Conservation (phyloP, 1,139 yeast species). For the Ashbya aceris region DNA sequence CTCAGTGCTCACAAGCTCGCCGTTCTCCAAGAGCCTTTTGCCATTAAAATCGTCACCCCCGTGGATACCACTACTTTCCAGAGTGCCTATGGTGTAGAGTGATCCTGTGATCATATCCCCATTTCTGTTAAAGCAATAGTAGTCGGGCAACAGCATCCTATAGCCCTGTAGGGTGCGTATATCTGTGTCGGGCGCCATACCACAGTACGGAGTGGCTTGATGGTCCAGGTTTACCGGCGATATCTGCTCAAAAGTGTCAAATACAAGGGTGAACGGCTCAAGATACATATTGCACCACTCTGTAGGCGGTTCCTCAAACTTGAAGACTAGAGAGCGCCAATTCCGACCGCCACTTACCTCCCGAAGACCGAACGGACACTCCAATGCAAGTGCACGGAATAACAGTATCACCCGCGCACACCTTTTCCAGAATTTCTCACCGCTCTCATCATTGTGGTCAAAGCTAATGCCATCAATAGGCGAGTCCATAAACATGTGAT, state of each 20-base stretch:
- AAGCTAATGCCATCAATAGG: constrained; percentile 57
- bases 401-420: constrained; percentile 24
- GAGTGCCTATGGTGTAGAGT: constrained; percentile 24
- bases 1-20: constrained; percentile 6
- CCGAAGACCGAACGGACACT: constrained; percentile 18
- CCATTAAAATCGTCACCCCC: constrained; percentile 15
- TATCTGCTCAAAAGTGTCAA: constrained; percentile 17
- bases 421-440: constrained; percentile 28
- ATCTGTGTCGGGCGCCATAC: constrained; percentile 22
- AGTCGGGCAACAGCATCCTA: constrained; percentile 22
- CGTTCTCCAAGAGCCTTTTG: constrained; percentile 8
- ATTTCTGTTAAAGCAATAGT: constrained; percentile 25
- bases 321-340: constrained; percentile 13
- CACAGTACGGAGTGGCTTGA: constrained; percentile 17
- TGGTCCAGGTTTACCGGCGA: constrained; percentile 15
- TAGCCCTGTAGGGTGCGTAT: constrained; percentile 28
- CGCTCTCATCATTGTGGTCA: constrained; percentile 32
- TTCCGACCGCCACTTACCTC: constrained; percentile 13
- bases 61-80: constrained; percentile 13
- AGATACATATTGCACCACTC: constrained; percentile 1
- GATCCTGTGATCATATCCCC: constrained; percentile 29
- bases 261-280: background rate
- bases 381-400: constrained; percentile 23
- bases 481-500: constrained; percentile 48
- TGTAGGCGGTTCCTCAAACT: constrained; percentile 9